Conservation (phyloP, 768 basidiomycete species). For the Neoboletus brunneissimus region DNA sequence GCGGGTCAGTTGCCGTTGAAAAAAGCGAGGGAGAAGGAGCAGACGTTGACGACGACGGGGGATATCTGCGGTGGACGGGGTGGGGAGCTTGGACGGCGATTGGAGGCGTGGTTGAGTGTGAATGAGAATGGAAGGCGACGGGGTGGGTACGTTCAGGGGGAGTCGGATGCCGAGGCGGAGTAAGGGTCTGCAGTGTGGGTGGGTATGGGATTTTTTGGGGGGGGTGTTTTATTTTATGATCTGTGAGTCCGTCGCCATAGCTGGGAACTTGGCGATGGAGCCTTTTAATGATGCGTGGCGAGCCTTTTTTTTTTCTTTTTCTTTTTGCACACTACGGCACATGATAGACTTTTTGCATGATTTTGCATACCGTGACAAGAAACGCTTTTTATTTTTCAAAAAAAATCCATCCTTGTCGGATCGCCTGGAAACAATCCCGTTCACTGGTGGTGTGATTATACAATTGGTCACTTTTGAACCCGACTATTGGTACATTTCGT, state of each 20-base stretch:
- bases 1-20: conserved; percentile 51
- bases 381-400: too few species aligned
- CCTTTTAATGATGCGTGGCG: conserved; percentile 1
- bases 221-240: neutral
- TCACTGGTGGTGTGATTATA: too few species aligned
- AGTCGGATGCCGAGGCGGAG: conserved; percentile 1
- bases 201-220: neutral
- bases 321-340: neutral
- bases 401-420: too few species aligned
- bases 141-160: conserved; percentile 15
- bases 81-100: conserved; percentile 68
- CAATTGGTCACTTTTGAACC: too few species aligned
- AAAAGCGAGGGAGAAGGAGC: conserved; percentile 64
- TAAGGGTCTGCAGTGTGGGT: conserved; percentile 11
- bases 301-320: too few species aligned
- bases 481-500: too few species aligned
- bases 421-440: too few species aligned
- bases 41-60: conserved; percentile 66
- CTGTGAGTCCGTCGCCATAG: neutral
- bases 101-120: conserved; percentile 72
- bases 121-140: conserved; percentile 22
- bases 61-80: conserved; percentile 79
- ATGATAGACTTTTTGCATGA: conserved; percentile 1
- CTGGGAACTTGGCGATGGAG: neutral
- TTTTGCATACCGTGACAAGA: neutral